Conservation (phyloP, 1,284 basidiomycete genomes). For the Leucoagaricus sp. region DNA sequence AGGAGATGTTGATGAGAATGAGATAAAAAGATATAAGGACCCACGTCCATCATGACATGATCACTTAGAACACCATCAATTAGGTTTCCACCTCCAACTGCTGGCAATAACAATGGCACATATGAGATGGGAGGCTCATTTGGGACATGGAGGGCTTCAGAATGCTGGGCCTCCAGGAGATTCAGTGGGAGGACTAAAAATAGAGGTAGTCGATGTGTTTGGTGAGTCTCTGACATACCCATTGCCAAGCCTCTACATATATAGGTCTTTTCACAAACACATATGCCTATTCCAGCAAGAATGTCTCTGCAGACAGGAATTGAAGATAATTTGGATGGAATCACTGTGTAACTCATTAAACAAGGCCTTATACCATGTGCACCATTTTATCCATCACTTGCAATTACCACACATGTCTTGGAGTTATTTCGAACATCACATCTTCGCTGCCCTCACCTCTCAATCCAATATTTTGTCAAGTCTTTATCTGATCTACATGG, state of each 20-base stretch:
- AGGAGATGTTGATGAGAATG: neutral
- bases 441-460: slow-evolving; percentile 10
- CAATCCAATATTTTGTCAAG: slow-evolving; percentile 12
- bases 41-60: neutral
- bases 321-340: neutral
- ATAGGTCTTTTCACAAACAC: neutral
- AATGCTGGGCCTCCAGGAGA: neutral
- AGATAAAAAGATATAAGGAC: neutral
- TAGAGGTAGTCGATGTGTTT: neutral
- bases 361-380: slow-evolving; percentile 1
- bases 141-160: neutral
- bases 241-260: too few relatives aligned
- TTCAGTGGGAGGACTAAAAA: neutral
- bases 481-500: neutral
- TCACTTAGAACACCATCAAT: neutral
- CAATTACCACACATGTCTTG: neutral
- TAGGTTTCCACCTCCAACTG: neutral
- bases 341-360: neutral
- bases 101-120: neutral
- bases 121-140: neutral
- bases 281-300: too few relatives aligned
- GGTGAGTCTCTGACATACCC: neutral
- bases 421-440: neutral
- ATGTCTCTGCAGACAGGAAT: neutral
- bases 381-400: neutral